phyloP scores from a whole-genome alignment of 257 asterid species.

The Cynanchum wilfordii region DNA sequence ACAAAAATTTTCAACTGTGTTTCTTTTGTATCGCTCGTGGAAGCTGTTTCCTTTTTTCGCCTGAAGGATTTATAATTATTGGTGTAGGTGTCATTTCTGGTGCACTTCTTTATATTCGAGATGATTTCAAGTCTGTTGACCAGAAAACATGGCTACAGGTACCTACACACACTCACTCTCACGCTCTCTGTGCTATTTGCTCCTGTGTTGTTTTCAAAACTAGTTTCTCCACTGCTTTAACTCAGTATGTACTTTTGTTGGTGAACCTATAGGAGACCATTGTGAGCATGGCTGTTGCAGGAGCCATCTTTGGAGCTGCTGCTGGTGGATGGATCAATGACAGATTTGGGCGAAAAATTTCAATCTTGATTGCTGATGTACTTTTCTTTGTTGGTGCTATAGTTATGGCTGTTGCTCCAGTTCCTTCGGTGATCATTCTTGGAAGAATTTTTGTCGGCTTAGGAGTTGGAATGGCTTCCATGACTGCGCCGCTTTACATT shows the following conservation, averaged over 20 bases:
- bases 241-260: neutral
- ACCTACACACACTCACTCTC: neutral
- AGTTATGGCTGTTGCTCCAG: conserved; percentile 46
- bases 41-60: neutral
- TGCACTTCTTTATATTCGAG: conserved; percentile 38
- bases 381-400: conserved; percentile 50
- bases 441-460: conserved; percentile 58
- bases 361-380: conserved; percentile 47
- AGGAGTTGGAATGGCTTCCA: conserved; percentile 76
- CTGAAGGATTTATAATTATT: neutral
- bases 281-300: conserved; percentile 69
- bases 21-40: neutral
- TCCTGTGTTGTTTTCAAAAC: neutral
- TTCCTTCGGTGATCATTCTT: conserved; percentile 40
- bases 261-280: conserved; percentile 40
- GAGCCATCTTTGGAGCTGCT: conserved; percentile 64
- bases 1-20: neutral
- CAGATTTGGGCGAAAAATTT: conserved; percentile 41
- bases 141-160: conserved; percentile 37
- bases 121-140: conserved; percentile 30
- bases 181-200: neutral
- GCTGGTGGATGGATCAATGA: conserved; percentile 60
- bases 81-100: conserved; percentile 35
- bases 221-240: neutral
- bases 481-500: conserved; percentile 66